phyloP scores from a whole-genome alignment of 805 yeast species.

The Wickerhamiella slavikovae region DNA sequence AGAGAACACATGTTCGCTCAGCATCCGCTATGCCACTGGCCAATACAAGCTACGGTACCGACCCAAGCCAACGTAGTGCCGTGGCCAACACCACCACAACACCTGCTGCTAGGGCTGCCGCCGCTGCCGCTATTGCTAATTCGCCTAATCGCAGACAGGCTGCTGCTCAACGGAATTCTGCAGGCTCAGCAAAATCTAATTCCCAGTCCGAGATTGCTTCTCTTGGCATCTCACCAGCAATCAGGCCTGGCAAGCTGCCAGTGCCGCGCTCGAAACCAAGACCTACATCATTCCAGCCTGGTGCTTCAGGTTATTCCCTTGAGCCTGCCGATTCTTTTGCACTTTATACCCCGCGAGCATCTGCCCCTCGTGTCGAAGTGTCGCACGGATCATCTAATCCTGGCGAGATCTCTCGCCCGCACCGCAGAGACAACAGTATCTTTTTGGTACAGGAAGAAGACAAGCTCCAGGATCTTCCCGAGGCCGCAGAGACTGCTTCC shows the following conservation, averaged over 20 bases:
- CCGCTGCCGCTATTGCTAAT: not conserved
- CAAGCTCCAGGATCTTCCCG: too few relatives aligned
- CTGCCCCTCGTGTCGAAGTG: slow-evolving; percentile 17
- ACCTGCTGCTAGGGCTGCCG: not conserved
- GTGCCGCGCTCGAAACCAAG: slow-evolving; percentile 15
- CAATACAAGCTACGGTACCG: not conserved
- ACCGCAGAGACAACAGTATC: too few relatives aligned
- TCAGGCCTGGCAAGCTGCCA: slow-evolving; percentile 5
- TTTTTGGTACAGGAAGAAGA: too few relatives aligned
- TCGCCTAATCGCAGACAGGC: not conserved
- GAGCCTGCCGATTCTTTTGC: slow-evolving; percentile 2
- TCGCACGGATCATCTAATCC: slow-evolving; percentile 16
- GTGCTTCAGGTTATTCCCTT: slow-evolving; percentile 1
- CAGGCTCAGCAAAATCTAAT: not conserved
- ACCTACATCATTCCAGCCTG: slow-evolving; percentile 20
- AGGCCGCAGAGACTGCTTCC: too few relatives aligned
- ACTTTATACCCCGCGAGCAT: slow-evolving; percentile 11
- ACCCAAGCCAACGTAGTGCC: not conserved
- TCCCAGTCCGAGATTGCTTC: slow-evolving; percentile 10
- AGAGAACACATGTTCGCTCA: slow-evolving; percentile 3
- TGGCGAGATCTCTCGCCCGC: slow-evolving; percentile 18
- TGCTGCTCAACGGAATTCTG: not conserved
- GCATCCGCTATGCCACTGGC: slow-evolving; percentile 3
- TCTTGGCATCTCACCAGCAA: slow-evolving; percentile 8
- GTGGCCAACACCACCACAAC: not conserved